These are phyloP conservation scores for Ganoderma sinense DNA, from an alignment of 1,284 basidiomycete species.

Conservation along the genomic window DNA sequence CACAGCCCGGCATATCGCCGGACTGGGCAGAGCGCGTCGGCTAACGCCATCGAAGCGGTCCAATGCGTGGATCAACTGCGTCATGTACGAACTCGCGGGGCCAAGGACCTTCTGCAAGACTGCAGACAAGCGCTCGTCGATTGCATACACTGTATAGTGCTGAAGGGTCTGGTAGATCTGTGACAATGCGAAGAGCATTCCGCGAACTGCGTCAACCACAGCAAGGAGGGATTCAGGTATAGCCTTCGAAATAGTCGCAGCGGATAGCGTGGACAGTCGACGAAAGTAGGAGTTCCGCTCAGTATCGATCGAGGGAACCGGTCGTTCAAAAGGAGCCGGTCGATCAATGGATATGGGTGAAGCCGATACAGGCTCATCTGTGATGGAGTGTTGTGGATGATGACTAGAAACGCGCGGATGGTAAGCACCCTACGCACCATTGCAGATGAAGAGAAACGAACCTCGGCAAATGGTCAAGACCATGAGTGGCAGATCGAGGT, in stretches of 20 bases:
- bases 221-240: slow-evolving; percentile 79
- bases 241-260: slow-evolving; percentile 69
- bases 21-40: slow-evolving; percentile 72
- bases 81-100: slow-evolving; percentile 85
- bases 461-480: slow-evolving; percentile 49
- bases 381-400: slow-evolving; percentile 31
- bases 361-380: slow-evolving; percentile 46
- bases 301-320: slow-evolving; percentile 69
- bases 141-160: slow-evolving; percentile 88
- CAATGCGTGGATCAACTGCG: slow-evolving; percentile 86
- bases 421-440: slow-evolving; percentile 2
- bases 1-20: slow-evolving; percentile 80
- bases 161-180: slow-evolving; percentile 92
- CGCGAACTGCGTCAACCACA: slow-evolving; percentile 89
- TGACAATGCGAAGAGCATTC: slow-evolving; percentile 91
- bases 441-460: slow-evolving; percentile 41
- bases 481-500: slow-evolving; percentile 29
- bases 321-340: slow-evolving; percentile 50
- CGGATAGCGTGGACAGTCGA: slow-evolving; percentile 81
- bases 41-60: slow-evolving; percentile 93
- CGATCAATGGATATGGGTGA: slow-evolving; percentile 51
- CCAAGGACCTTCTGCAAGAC: slow-evolving; percentile 87
- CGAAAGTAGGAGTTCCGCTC: slow-evolving; percentile 96
- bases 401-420: slow-evolving; percentile 27
- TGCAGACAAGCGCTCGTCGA: slow-evolving; percentile 87